Conservation (phyloP, 257 asterid species). For the Anisodus acutangulus region DNA sequence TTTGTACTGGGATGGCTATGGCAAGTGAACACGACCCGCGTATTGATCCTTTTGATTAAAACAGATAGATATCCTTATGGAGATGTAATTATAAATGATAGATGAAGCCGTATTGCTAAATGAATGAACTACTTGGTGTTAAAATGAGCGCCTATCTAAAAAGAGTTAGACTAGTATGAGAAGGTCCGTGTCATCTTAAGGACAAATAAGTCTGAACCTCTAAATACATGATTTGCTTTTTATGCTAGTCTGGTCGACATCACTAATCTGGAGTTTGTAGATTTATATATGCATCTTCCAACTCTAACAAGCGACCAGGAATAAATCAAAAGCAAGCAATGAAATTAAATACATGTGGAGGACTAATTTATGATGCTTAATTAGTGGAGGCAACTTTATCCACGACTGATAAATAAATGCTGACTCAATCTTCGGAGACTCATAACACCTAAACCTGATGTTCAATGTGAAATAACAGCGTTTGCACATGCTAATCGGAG, state of each 20-base stretch:
- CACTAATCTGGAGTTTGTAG: not conserved
- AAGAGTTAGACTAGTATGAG: not conserved
- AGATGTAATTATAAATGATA: not conserved
- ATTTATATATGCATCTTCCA: not conserved
- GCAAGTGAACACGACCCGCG: conserved; percentile 96
- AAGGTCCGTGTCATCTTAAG: not conserved
- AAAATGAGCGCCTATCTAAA: not conserved
- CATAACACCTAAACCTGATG: not conserved
- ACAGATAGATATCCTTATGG: not conserved
- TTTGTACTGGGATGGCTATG: conserved; percentile 98
- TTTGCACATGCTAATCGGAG: too few species aligned
- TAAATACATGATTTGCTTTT: not conserved
- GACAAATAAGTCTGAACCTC: not conserved
- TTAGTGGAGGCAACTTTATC: not conserved
- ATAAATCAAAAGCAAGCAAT: not conserved
- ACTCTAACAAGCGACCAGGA: not conserved
- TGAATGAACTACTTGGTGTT: not conserved
- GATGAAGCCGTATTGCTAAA: not conserved
- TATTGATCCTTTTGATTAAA: conserved; percentile 82
- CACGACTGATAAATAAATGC: not conserved
- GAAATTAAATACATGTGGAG: too few species aligned
- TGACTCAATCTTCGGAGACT: not conserved
- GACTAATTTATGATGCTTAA: too few species aligned
- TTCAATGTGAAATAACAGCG: not conserved
- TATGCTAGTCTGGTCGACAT: not conserved